A percentile compares a stretch with the other conserved stretches of the same genome.
phyloP scores from a whole-genome alignment of 176 grass and related monocot genomes.

The Avena atlantica region DNA sequence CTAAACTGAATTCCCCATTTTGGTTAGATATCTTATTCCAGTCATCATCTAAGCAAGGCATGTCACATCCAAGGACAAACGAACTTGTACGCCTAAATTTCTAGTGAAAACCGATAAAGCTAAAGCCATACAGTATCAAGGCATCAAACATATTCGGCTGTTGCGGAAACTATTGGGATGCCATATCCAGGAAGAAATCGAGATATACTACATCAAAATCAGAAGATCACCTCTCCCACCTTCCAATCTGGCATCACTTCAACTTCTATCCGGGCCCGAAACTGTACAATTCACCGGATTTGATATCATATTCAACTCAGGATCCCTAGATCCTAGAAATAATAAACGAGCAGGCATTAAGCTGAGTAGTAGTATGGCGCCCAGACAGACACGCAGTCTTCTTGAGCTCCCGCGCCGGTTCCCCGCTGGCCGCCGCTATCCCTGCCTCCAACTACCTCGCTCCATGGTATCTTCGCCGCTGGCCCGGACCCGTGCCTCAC shows the following conservation, averaged over 20 bases:
- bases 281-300: constrained; percentile 51
- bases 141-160: constrained; percentile 10
- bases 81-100: not conserved
- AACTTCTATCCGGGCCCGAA: constrained; percentile 68
- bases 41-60: not conserved
- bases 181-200: constrained; percentile 25
- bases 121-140: not conserved
- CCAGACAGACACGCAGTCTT: too few relatives aligned
- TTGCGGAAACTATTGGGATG: not conserved
- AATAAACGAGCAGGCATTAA: not conserved
- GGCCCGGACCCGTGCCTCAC: too few relatives aligned
- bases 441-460: too few relatives aligned
- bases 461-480: too few relatives aligned
- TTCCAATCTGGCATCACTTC: constrained; percentile 72
- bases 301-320: constrained; percentile 69
- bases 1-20: constrained; percentile 5
- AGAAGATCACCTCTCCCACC: constrained; percentile 55
- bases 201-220: constrained; percentile 2
- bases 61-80: not conserved
- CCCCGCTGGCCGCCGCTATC: too few relatives aligned
- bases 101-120: not conserved
- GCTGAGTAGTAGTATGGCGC: not conserved
- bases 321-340: constrained; percentile 43
- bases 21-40: not conserved
- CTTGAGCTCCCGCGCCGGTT: too few relatives aligned